phyloP scores from a whole-genome alignment of 495 filamentous ascomycete species.

The Chaetomium cochliodes region DNA sequence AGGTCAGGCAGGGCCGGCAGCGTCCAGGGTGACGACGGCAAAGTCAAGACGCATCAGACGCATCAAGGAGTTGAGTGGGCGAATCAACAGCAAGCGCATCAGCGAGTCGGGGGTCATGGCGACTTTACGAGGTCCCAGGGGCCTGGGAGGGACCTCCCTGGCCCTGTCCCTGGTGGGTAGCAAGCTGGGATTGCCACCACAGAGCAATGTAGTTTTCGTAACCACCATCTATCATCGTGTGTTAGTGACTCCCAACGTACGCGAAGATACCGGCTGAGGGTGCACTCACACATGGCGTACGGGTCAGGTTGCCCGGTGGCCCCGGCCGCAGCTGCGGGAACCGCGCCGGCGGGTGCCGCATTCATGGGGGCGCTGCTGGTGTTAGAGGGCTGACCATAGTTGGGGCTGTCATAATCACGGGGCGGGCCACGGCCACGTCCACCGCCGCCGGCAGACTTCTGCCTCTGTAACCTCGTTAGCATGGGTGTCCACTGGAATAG shows the following conservation, averaged over 20 bases:
- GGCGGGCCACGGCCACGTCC: constrained; percentile 44
- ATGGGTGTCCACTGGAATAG: neutral
- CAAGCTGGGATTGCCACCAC: constrained; percentile 37
- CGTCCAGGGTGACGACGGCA: constrained; percentile 18
- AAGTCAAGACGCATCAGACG: constrained; percentile 28
- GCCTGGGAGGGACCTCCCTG: constrained; percentile 30
- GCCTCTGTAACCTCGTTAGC: constrained; percentile 44
- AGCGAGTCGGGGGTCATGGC: constrained; percentile 28
- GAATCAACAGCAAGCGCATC: constrained; percentile 34
- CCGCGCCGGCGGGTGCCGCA: constrained; percentile 26
- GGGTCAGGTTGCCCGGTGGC: constrained; percentile 27
- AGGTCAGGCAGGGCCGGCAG: constrained; percentile 23
- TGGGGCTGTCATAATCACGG: constrained; percentile 47
- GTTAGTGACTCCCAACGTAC: constrained; percentile 19
- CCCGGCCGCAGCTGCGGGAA: constrained; percentile 26
- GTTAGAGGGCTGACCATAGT: constrained; percentile 39
- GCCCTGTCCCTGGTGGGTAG: constrained; percentile 32
- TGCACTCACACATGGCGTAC: constrained; percentile 37
- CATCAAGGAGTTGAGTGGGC: constrained; percentile 30
- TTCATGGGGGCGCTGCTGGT: constrained; percentile 28
- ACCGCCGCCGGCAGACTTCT: constrained; percentile 52
- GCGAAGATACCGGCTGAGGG: neutral
- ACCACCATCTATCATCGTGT: constrained; percentile 30
- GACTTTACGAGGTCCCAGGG: constrained; percentile 34
- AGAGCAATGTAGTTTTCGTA: constrained; percentile 38